phyloP scores from a whole-genome alignment of 371 early-diverging fungal genomes.

The Mortierella sp. region DNA sequence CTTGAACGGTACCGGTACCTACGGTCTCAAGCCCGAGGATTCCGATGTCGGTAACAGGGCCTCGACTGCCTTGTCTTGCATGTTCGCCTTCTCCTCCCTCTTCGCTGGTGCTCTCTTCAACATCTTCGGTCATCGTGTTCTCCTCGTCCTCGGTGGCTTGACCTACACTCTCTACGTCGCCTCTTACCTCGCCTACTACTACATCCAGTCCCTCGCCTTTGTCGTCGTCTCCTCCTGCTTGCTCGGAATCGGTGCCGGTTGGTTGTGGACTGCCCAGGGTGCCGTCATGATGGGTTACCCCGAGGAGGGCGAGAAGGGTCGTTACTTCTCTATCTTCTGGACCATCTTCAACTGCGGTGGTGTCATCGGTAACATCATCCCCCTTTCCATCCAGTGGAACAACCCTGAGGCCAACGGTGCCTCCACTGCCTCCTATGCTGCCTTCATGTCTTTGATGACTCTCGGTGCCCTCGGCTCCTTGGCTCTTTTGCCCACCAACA shows the following conservation, averaged over 20 bases:
- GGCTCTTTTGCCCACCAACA: slow-evolving; percentile 68
- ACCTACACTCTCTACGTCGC: slow-evolving; percentile 70
- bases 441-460: slow-evolving; percentile 75
- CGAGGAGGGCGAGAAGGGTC: slow-evolving; percentile 77
- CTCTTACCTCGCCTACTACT: slow-evolving; percentile 68
- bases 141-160: slow-evolving; percentile 67
- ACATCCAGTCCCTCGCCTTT: slow-evolving; percentile 59
- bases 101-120: slow-evolving; percentile 75
- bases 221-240: slow-evolving; percentile 73
- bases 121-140: slow-evolving; percentile 66
- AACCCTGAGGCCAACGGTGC: slow-evolving; percentile 59
- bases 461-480: slow-evolving; percentile 69
- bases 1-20: slow-evolving; percentile 71
- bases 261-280: slow-evolving; percentile 79
- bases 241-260: slow-evolving; percentile 68
- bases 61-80: slow-evolving; percentile 75
- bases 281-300: slow-evolving; percentile 81
- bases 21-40: slow-evolving; percentile 69
- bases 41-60: slow-evolving; percentile 74
- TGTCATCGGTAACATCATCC: slow-evolving; percentile 80
- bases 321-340: slow-evolving; percentile 76
- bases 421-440: slow-evolving; percentile 73
- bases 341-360: slow-evolving; percentile 85
- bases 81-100: slow-evolving; percentile 78
- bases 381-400: slow-evolving; percentile 74